Conservation (phyloP, 768 basidiomycete species). For the Trametes cingulata region DNA sequence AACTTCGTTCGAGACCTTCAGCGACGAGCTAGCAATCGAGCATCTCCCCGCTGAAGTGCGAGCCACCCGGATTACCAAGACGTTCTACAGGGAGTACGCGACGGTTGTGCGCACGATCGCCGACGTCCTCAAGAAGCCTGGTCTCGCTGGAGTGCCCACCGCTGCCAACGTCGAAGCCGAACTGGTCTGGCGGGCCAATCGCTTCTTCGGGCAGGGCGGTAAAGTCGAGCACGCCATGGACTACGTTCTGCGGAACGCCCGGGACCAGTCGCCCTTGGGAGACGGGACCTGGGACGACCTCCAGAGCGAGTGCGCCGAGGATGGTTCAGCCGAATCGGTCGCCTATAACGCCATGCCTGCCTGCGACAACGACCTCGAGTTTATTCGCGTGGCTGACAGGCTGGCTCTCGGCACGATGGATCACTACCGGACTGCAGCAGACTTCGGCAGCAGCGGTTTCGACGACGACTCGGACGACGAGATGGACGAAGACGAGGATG, state of each 20-base stretch:
- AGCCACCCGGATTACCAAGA: not conserved
- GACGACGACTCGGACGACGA: not conserved
- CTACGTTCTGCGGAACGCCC: conserved; percentile 3
- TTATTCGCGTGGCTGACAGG: not conserved
- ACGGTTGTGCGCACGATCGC: conserved; percentile 1
- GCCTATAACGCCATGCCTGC: conserved; percentile 2
- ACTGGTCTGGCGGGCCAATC: not conserved
- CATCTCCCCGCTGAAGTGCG: not conserved
- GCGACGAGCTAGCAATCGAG: not conserved
- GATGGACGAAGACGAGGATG: not conserved
- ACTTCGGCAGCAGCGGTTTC: not conserved
- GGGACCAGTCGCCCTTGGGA: conserved; percentile 5
- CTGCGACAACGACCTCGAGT: conserved; percentile 18
- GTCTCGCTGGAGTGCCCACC: not conserved
- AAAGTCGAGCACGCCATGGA: conserved; percentile 9
- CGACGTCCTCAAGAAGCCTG: not conserved
- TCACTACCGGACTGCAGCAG: not conserved
- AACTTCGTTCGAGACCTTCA: not conserved
- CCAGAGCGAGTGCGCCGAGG: not conserved
- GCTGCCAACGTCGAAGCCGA: not conserved
- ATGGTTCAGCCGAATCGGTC: not conserved
- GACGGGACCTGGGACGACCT: conserved; percentile 7
- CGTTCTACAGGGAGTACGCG: not conserved
- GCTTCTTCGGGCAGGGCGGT: conserved; percentile 7
- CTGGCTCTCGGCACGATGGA: not conserved